phyloP scores from a whole-genome alignment of 495 filamentous ascomycete genomes.

The Penicillium crystallinum region DNA sequence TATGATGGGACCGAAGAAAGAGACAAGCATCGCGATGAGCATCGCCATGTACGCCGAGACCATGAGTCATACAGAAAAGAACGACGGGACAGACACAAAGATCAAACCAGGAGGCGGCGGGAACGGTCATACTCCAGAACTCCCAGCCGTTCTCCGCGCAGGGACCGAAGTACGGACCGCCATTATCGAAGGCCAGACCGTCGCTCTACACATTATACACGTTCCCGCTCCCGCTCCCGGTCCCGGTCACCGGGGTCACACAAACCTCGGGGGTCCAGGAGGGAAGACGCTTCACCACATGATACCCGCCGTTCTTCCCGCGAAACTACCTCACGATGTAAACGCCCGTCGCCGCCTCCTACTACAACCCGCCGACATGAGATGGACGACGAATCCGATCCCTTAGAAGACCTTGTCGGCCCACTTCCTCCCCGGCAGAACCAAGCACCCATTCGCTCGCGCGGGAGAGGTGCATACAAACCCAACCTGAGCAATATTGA shows the following conservation, averaged over 20 bases:
- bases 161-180: conserved; percentile 16
- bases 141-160: conserved; percentile 31
- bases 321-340: neutral
- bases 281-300: conserved; percentile 2
- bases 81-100: conserved; percentile 13
- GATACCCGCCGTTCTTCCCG: conserved; percentile 10
- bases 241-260: conserved; percentile 21
- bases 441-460: conserved; percentile 44
- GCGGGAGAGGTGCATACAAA: conserved; percentile 70
- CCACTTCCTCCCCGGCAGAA: conserved; percentile 57
- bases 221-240: conserved; percentile 34
- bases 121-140: conserved; percentile 31
- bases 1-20: conserved; percentile 19
- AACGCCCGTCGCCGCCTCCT: neutral
- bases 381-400: conserved; percentile 58
- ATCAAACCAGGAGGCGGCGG: conserved; percentile 10
- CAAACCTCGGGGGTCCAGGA: conserved; percentile 7
- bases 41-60: conserved; percentile 7
- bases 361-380: neutral
- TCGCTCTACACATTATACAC: conserved; percentile 20
- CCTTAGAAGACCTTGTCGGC: conserved; percentile 73
- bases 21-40: conserved; percentile 17
- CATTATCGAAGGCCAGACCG: conserved; percentile 24
- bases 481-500: conserved; percentile 65
- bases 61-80: conserved; percentile 15